Evolutionary conservation across 73 alveolate species (phyloP).

Genomic region (Paramecium tetraurelia): DNA sequence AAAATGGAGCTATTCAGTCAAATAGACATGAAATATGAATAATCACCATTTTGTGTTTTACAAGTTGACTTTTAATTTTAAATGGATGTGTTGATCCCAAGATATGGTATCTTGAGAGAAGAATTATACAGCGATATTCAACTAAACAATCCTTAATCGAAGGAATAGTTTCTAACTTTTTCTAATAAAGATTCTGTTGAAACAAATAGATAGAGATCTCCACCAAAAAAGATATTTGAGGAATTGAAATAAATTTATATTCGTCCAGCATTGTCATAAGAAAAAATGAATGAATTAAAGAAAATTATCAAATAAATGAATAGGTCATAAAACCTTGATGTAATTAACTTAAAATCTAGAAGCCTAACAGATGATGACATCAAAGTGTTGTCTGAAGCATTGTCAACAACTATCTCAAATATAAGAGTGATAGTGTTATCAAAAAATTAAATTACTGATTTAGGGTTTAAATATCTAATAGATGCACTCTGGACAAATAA

Average conservation of each 20-base stretch:
- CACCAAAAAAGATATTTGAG: neutral
- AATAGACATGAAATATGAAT: neutral
- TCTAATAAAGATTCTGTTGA: neutral
- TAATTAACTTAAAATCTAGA: neutral
- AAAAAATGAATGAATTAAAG: neutral
- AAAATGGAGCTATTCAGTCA: neutral
- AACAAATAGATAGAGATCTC: neutral
- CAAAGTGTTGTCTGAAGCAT: neutral
- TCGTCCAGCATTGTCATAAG: neutral
- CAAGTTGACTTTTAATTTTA: neutral
- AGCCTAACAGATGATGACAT: neutral
- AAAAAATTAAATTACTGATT: neutral
- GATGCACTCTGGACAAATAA: neutral
- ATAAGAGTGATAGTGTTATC: neutral
- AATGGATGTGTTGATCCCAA: neutral
- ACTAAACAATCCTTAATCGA: neutral
- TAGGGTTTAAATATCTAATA: neutral
- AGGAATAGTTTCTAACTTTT: neutral
- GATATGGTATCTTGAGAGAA: neutral
- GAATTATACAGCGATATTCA: neutral
- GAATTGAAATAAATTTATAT: neutral
- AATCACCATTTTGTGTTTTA: neutral
- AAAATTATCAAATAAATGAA: neutral
- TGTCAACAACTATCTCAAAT: neutral
- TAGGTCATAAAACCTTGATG: neutral